Evolutionary conservation across 371 early-diverging fungal species (phyloP), one percentile per base, ranked within the genome.

Genomic region (Capillidium rhysosporum): DNA sequence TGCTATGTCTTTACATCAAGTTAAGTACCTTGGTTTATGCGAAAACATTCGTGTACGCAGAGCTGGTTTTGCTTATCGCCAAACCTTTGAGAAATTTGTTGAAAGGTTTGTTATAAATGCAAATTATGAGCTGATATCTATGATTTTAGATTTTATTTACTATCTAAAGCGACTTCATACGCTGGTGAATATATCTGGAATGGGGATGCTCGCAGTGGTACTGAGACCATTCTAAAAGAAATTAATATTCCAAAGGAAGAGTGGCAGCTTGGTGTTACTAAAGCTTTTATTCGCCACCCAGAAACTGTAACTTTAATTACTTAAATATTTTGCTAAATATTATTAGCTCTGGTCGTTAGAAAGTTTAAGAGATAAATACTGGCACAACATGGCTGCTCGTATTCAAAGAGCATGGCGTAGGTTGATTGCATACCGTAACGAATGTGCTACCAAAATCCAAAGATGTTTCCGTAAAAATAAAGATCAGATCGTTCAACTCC

Each of bases 1-100:
- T 49, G 79, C 85, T 62, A 77, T 91, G 65, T 92, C 92, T 7
- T 82, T 90, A 43, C 96, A 95, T 69, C 96, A 95, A 66, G 82
- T 95, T 47, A 88, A 92, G 52, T 97, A 97, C 61, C 73, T 97
- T 39, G 94, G 94, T 63, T 63, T 96, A 56, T 79, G 80, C 68
- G 97, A 98, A 65, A 93, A 98, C 64, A 94, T 99, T 61, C 89
- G 95, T 60, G 91, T 98, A 25, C 75, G 92, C 46, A 83, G 96
- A 41, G 93, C 96, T 1, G 94, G 98, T 43, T 98, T 89, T 66
- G 89, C 93, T 46, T 92, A 92, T 64, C 77, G 85, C 43, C 82
- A 89, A 66, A 78, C 81, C 7, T 92, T 87, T 64, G 89, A 92
- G 41, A 86, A 86, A 63, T 92, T 93, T 66, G 64, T 86, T 52